Evolutionary conservation across 441 rosid genomes (phyloP), one percentile per base, ranked within the genome.

Genomic region (Mallotus japonicus): DNA sequence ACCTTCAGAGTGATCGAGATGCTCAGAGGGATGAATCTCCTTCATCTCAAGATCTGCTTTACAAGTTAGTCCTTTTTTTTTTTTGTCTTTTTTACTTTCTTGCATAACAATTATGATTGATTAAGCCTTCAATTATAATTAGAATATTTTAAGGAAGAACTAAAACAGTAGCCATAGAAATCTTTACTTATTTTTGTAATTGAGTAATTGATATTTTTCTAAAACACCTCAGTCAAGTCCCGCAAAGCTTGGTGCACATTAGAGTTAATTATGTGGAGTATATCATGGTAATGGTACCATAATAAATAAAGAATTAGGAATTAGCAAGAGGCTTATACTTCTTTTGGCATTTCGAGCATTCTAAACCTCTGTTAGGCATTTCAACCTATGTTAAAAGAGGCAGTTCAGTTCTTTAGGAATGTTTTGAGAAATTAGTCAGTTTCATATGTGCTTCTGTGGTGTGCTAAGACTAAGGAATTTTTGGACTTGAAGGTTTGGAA

Each of bases 1-100:
- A 88, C 74, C 85, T 95, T 78, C 90, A 86, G 37, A 76, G 78
- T 32, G 96, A 87, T 58, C 83, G 84, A 71, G 89, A 90, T 61
- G 62, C 81, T 46, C 83, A 71, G 70, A 81, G 67, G 75, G 73
- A 84, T 19, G 87, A 82, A 22, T 70, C 79, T 62, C 73, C 80
- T 57, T 71, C 89, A 7, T 51, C 83, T 68, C 84, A 81, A 65
- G 90, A 95, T 80, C 74, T 81, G 69, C 94, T 94, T 75, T 89
- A 87, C 83, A 87, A 86, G 99, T 92, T 76, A 85, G 87, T 49
- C 8, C 28, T 40, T 65, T 20, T 17, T 28, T 19, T 34, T 11
- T 11, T 68, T 6, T 55, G 20, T n/a, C n/a, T 8, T 11, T 9
- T 71, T 61, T 61, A 17, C 46, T 50, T 62, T 22, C 37, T 46